Evolutionary conservation across 495 filamentous ascomycete species (phyloP), one percentile per base, ranked within the genome.

Genomic region (Mycothermus thermophilus): DNA sequence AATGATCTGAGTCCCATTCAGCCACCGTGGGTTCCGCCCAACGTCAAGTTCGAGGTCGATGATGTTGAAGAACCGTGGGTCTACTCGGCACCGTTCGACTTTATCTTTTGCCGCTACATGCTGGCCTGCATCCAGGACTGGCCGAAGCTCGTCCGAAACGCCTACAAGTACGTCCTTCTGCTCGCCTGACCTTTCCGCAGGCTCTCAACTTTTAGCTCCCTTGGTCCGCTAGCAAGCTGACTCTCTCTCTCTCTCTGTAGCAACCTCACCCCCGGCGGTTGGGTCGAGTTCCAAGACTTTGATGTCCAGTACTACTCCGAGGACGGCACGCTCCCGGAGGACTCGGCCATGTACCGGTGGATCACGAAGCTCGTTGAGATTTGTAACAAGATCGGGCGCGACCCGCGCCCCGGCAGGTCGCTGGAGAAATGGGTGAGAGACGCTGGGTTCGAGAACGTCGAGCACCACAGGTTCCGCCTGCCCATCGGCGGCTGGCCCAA

Each of bases 1-100:
- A 60, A 60, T 12, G 69, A 74, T 43, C 45, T 74, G 0, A 66
- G 62, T 35, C 58, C 70, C 5, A 66, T 64, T 14, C 69, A 74
- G 40, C 66, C 69, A 1, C 22, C 50, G 24, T 61, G 58, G 66
- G 65, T 72, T 5, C 69, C 72, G 1, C 59, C 64, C 12, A 76
- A 76, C 37, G 55, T 63, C 31, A 49, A 38, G 14, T 74, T 74
- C 46, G 45, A 66, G 22, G 56, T 74, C 34, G 67, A 70, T 40
- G 66, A 73, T 38, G 57, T 59, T 1, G 70, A 73, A 42, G 60
- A 65, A 31, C 46, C 56, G 0, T 75, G 70, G 70, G 38, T 59
- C 1, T 71, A 60, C 39, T 44, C 35, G 31, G 40, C 54, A 12
- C 47, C 55, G 13, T 74, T 71, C 44, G 62, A 72, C 49, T 66